These are phyloP conservation scores for Ogataea ganodermae DNA, from an alignment of 805 yeast genomes.

Conservation along the genomic window DNA sequence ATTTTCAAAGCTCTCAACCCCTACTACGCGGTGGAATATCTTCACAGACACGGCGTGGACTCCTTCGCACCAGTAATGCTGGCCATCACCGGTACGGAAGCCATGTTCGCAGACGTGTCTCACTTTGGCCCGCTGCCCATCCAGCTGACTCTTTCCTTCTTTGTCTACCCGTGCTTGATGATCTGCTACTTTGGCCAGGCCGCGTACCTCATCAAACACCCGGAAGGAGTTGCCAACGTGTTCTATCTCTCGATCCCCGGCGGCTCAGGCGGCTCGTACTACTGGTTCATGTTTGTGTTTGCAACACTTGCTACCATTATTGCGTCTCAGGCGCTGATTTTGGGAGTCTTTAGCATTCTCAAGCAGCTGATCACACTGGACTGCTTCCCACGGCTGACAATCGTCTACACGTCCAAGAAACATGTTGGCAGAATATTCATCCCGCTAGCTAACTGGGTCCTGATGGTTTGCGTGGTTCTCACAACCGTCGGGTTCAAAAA, in stretches of 20 bases:
- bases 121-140: constrained; percentile 54
- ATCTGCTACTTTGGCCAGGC: constrained; percentile 60
- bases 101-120: constrained; percentile 65
- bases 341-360: constrained; percentile 55
- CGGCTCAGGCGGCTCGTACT: constrained; percentile 42
- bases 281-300: constrained; percentile 54
- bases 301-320: constrained; percentile 58
- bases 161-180: constrained; percentile 55
- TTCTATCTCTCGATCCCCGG: constrained; percentile 57
- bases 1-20: constrained; percentile 54
- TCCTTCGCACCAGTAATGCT: constrained; percentile 54
- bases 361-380: constrained; percentile 55
- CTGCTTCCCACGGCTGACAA: constrained; percentile 52
- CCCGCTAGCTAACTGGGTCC: constrained; percentile 50
- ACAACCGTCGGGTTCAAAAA: constrained; percentile 56
- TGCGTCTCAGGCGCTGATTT: constrained; percentile 61
- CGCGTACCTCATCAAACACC: constrained; percentile 47
- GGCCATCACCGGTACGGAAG: constrained; percentile 60
- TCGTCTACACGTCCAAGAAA: constrained; percentile 46
- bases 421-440: constrained; percentile 55
- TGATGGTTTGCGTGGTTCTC: constrained; percentile 52
- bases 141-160: constrained; percentile 45
- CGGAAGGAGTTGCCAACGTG: constrained; percentile 42
- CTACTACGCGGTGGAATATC: constrained; percentile 47
- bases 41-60: constrained; percentile 39